These are phyloP conservation scores for Pythium aphanidermatum DNA, from an alignment of 352 stramenopile genomes.

Conservation along the genomic window DNA sequence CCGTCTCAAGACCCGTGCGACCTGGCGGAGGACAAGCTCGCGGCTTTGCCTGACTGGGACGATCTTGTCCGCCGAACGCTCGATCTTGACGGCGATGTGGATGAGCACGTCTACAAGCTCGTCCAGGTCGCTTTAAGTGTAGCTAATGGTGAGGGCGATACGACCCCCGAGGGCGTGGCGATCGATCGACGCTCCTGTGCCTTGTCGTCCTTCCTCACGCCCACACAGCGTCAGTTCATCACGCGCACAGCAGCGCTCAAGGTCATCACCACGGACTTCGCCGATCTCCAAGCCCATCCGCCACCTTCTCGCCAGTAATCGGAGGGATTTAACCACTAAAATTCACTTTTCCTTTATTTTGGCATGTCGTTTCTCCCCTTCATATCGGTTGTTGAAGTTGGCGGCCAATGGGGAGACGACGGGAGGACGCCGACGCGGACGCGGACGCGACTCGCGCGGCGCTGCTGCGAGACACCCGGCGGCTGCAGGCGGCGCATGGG, in stretches of 20 bases:
- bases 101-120: slow-evolving; percentile 66
- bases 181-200: not conserved
- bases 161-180: not conserved
- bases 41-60: slow-evolving; percentile 29
- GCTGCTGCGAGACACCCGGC: too few species aligned
- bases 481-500: too few species aligned
- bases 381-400: too few species aligned
- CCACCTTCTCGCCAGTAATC: too few species aligned
- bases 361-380: too few species aligned
- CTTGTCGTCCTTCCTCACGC: slow-evolving; percentile 26
- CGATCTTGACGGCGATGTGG: slow-evolving; percentile 26
- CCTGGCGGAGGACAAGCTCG: slow-evolving; percentile 6
- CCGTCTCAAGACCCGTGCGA: slow-evolving; percentile 25
- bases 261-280: slow-evolving; percentile 17
- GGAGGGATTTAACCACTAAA: too few species aligned
- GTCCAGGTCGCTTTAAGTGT: slow-evolving; percentile 34
- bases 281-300: slow-evolving; percentile 1
- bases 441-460: too few species aligned
- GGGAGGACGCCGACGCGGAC: too few species aligned
- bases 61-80: slow-evolving; percentile 30
- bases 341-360: too few species aligned
- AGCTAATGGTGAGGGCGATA: slow-evolving; percentile 23
- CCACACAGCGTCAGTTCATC: slow-evolving; percentile 32
- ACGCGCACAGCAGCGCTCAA: slow-evolving; percentile 30
- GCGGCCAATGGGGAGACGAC: too few species aligned